Base-by-base conservation (phyloP, 2,329 filamentous ascomycete species). In the Trichoderma sp. region DNA sequence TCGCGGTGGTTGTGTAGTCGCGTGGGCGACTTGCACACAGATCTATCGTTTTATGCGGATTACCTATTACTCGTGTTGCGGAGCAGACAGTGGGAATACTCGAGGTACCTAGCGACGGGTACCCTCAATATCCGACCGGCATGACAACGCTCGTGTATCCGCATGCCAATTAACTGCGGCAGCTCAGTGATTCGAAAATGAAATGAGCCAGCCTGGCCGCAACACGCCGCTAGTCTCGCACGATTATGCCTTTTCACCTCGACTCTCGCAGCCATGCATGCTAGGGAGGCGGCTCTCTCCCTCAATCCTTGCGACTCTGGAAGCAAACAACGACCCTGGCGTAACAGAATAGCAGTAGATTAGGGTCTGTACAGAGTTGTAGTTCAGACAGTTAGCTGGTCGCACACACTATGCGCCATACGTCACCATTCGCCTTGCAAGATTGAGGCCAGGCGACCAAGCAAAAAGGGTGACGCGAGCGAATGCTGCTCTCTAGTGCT, bases 211-310 rank as follows among this genome's bases (percentile, higher is more conserved):
- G 59, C 40, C 59, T 49, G 43, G 59, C 40, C 49, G 60, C 33
- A 63, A 63, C 47, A 53, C 47, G 60, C 55, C 57, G 57, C 61
- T 35, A 64, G 55, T 64, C 24, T 56, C 49, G 49, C 49, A 63
- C 14, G 43, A n/a, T 47, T 14, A 19, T 21, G 7, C 3, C 16
- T 37, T 13, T 31, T 63, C 43, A 29, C 19, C 33, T 55, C n/a
- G 11, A 27, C n/a, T 24, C 33, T 53, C 29, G 27, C 33, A 24
- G 47, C 60, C 33, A 64, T 63, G 60, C 19, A 29, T 47, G 2
- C 16, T 14, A 35, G 55, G 33, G 57, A 21, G 57, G 35, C 56
- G 29, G n/a, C n/a, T 55, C 60, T 63, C 60, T 31, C 29, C 61
- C 24, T 55, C 33, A 31, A 56, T 11, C 40, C 13, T 40, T 33